Evolutionary conservation across 768 basidiomycete species (phyloP), one percentile per base, ranked within the genome.

Genomic region (Leucocoprinus birnbaumii): DNA sequence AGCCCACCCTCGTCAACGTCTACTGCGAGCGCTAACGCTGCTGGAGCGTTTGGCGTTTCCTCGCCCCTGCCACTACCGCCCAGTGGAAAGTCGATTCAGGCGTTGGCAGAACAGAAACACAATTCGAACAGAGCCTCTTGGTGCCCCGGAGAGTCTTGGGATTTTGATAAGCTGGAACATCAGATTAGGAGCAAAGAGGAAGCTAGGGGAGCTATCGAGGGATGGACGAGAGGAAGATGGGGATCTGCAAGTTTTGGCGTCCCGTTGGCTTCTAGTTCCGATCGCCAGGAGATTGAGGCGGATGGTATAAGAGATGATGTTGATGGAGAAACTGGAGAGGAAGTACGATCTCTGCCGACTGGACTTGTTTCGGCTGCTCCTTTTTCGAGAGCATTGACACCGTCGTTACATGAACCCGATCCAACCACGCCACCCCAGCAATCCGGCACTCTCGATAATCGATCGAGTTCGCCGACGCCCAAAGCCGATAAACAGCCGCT

Each of bases 381-480:
- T 14, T 9, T 42, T 24, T 13, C 24, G 9, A 13, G 6, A 3
- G 18, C 4, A 45, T 16, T 16, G 14, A 14, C 25, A 31, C 31
- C 31, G 6, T 31, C 25, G 24, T n/a, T 7, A 38, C 38, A 24
- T 24, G 21, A 24, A 16, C n/a, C 37, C 18, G 19, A 19, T 24
- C 51, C 54, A 11, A 35, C 16, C 10, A 55, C 54, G 14, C 54
- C 54, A 25, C 54, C 54, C 24, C 54, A 25, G 19, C 54, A 48
- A 25, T 42, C 41, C 1, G 40, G 54, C n/a, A 2, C 26, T 3
- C 25, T 34, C 8, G 38, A 18, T 7, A 22, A 55, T 43, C 38
- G 54, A 5, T 55, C 54, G 4, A 48, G 54, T 8, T 55, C 54
- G 11, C 54, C 54, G 14, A 55, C 54, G 3, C 54, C 54, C 3